Evolutionary conservation across 2,329 filamentous ascomycete genomes (phyloP), one percentile per base, ranked within the genome.

Genomic region (Sporothrix protearum): DNA sequence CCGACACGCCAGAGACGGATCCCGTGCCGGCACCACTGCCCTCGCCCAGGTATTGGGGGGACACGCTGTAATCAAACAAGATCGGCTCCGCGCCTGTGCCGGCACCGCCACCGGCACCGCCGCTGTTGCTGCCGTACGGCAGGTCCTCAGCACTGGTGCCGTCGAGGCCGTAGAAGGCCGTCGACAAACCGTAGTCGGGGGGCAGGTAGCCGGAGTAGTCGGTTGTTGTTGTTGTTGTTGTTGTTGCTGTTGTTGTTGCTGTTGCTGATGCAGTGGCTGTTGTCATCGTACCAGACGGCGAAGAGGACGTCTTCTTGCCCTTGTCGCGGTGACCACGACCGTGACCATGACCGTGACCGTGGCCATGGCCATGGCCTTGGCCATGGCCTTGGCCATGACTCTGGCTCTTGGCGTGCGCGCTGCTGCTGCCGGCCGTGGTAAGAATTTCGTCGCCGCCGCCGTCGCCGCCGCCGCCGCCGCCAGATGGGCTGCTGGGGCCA

Each of bases 41-140:
- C 22, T 22, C 30, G 30, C 67, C 53, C 16, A 72, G 42, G 39
- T 74, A 74, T 6, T 71, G 73, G 8, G 73, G 72, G 49, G 73
- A 73, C n/a, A 72, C 71, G 59, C 71, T 71, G 45, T 75, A 75
- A 51, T 75, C 74, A 10, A 73, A 75, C 16, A 74, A 71, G 8
- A 70, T 28, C 0, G 70, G 59, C 36, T 74, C 73, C 33, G 69
- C 63, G 12, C 59, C 59, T 5, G 70, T 61, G 14, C 74, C 74
- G 16, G 19, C 59, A 28, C 59, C n/a, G 12, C 59, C 39, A 10
- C 74, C 74, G 16, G 19, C 59, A 28, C 59, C n/a, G 12, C 59
- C 39, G 4, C 22, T 22, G 36, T 28, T 19, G 28, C 53, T 33
- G 59, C 36, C 59, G 39, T 64, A 55, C 0, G 66, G 68, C 67